These are phyloP conservation scores for Trichoderma sp. DNA, from an alignment of 2,329 filamentous ascomycete genomes.

Conservation along the genomic window DNA sequence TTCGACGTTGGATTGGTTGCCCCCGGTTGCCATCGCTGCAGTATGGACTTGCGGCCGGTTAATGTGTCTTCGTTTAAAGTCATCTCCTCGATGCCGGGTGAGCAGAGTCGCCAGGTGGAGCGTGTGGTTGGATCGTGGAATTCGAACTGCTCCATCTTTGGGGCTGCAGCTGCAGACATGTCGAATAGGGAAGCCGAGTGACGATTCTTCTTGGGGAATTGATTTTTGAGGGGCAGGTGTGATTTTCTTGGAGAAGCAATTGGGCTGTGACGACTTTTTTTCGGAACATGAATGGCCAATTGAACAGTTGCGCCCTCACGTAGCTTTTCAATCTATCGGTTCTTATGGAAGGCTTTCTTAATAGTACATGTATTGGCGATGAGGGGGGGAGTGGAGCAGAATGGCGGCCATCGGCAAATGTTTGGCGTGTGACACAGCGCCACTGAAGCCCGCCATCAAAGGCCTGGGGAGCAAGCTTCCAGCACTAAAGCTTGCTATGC, in stretches of 20 bases:
- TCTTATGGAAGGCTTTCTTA: slow-evolving; percentile 17
- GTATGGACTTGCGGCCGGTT: slow-evolving; percentile 37
- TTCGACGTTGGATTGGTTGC: slow-evolving; percentile 33
- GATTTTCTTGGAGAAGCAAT: background rate
- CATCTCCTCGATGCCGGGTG: slow-evolving; percentile 43
- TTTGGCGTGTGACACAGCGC: background rate
- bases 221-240: background rate
- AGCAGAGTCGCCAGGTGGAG: slow-evolving; percentile 36
- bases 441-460: background rate
- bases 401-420: slow-evolving; percentile 12
- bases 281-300: background rate
- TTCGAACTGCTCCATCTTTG: slow-evolving; percentile 37
- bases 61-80: slow-evolving; percentile 40
- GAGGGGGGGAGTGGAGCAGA: slow-evolving; percentile 10
- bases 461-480: background rate
- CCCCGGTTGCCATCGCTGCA: slow-evolving; percentile 45
- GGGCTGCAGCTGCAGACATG: background rate
- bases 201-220: background rate
- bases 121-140: slow-evolving; percentile 35
- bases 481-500: background rate
- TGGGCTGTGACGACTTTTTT: background rate
- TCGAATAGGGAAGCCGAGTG: too few relatives aligned
- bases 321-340: background rate
- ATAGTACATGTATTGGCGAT: background rate
- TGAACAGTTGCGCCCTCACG: background rate